Evolutionary conservation across 2,329 filamentous ascomycete species (phyloP), one percentile per base, ranked within the genome.

Genomic region (Aspergillus intermedius): DNA sequence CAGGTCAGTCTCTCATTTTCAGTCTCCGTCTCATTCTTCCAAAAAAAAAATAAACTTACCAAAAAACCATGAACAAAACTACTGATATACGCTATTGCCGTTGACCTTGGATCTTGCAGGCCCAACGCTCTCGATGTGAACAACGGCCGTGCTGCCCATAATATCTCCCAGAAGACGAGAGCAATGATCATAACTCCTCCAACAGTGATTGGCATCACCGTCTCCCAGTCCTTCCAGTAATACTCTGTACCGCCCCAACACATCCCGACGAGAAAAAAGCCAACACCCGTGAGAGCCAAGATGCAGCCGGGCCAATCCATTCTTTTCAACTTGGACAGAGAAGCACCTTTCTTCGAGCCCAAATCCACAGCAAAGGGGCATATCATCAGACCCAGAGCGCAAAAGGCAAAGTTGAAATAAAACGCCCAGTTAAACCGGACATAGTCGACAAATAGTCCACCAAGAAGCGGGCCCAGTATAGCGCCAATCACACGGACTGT

Each of bases 281-380:
- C 69, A 15, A 66, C 56, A 1, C 66, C 63, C 3, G 68, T 53
- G 9, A 73, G 54, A 35, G 70, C 73, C 37, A 77, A 55, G 2
- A 64, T 23, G 8, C 60, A 66, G 2, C 74, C 74, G 0, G 70
- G 48, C 72, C 72, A 76, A 51, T 76, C 73, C 32, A 71, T 61
- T 6, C 53, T 54, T 1, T 53, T 50, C 15, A 67, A 34, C 35
- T 60, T 60, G 9, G 49, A 49, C 32, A 58, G 49, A 17, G 55
- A 54, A 10, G 55, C 55, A n/a, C 52, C 48, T 19, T 55, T 62
- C n/a, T 55, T 54, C 3, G 54, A 55, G 0, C 59, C 51, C 41
- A 66, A 40, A 40, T 67, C 62, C 21, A 64, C 48, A 0, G 62
- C 61, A 39, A 67, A 61, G 0, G 64, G 64, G n/a, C 63, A 59